phyloP scores from a whole-genome alignment of 2,329 filamentous ascomycete genomes.

The Hypoxylon sp. region DNA sequence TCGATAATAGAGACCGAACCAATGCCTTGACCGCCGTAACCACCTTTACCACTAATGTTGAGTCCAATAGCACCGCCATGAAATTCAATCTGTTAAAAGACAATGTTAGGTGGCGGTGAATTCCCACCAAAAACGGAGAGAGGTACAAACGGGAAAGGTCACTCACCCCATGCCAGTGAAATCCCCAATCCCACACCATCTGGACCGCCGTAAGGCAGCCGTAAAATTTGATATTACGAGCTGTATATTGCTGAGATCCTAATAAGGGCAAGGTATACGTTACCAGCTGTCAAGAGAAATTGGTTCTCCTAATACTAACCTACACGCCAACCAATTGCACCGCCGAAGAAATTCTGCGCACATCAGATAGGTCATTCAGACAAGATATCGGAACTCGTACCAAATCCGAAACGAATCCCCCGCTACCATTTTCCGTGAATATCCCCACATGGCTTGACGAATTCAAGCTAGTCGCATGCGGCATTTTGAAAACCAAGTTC shows the following conservation, averaged over 20 bases:
- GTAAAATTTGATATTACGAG: conserved; percentile 68
- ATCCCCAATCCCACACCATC: conserved; percentile 72
- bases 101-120: too few relatives aligned
- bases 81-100: conserved; percentile 29
- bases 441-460: too few relatives aligned
- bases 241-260: conserved; percentile 77
- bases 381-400: too few relatives aligned
- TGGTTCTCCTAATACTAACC: too few relatives aligned
- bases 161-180: too few relatives aligned
- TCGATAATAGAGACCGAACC: conserved; percentile 67
- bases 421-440: conserved; percentile 67
- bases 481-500: conserved; percentile 71
- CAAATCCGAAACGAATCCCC: conserved; percentile 72
- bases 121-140: too few relatives aligned
- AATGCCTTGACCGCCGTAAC: conserved; percentile 51
- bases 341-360: conserved; percentile 72
- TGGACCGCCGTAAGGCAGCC: conserved; percentile 66
- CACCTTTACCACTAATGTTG: background rate
- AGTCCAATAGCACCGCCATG: conserved; percentile 1
- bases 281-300: too few relatives aligned
- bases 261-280: too few relatives aligned
- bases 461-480: conserved; percentile 31
- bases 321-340: conserved; percentile 64
- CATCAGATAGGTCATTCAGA: too few relatives aligned
- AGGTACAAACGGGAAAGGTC: too few relatives aligned